Evolutionary conservation across 2,329 filamentous ascomycete genomes (phyloP).

Genomic region (Didymella keratinophila): DNA sequence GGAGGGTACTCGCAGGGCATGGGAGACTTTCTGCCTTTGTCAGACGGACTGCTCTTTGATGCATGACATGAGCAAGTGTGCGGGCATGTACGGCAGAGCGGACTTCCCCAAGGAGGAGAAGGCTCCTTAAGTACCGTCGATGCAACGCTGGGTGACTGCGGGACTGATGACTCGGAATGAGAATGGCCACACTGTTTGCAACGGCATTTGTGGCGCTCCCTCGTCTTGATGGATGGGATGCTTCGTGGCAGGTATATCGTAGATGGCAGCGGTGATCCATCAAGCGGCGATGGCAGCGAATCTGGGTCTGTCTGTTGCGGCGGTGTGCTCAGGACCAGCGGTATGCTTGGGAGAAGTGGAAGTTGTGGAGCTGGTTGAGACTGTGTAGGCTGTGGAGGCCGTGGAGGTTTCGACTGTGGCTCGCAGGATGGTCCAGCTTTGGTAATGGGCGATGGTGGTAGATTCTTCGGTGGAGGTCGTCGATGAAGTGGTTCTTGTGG

Average conservation of each 20-base stretch:
- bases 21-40: no score
- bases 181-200: background rate
- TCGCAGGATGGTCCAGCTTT: background rate
- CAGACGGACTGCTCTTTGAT: background rate
- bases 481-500: background rate
- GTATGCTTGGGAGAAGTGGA: no score
- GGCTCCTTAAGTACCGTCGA: background rate
- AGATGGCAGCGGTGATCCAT: slow-evolving; percentile 11
- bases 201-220: background rate
- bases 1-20: background rate
- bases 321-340: background rate
- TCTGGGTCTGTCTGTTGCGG: background rate
- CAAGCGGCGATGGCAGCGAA: slow-evolving; percentile 6
- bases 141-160: background rate
- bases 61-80: background rate
- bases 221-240: background rate
- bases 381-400: background rate
- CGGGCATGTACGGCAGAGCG: background rate
- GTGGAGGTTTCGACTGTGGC: background rate
- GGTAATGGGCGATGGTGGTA: background rate
- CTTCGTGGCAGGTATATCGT: background rate
- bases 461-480: background rate
- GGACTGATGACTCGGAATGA: background rate
- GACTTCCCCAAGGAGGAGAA: background rate
- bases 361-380: background rate